Evolutionary conservation across 2,329 filamentous ascomycete species (phyloP), one percentile per base, ranked within the genome.

Genomic region (Leptographium flavum): DNA sequence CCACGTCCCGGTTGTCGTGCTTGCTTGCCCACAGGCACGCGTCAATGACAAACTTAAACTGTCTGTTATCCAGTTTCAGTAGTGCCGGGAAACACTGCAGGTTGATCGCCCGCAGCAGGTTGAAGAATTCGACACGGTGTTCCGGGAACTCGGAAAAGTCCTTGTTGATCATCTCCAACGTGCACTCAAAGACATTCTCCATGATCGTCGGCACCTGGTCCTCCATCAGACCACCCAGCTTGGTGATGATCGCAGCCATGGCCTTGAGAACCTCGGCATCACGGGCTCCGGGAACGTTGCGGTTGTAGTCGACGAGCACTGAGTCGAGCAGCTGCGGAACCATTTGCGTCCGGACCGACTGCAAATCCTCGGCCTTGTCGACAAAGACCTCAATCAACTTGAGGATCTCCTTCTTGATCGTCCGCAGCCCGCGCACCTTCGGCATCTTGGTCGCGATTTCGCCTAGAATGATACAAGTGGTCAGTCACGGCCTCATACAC

Each of bases 11-110:
- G 66, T 98, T 98, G 68, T 98, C 92, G 64, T 98, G 92, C 71
- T 98, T 98, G 70, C 90, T 95, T n/a, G 93, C 92, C 93, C 92
- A 98, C 74, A 96, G 87, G 71, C 93, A 98, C 31, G 90, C 94
- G 63, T 98, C 92, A 54, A 98, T 96, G 56, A 98, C 88, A 59
- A 96, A 94, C 68, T 98, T 98, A 78, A 98, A 98, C 60, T 95
- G 92, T 48, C 87, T 80, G 57, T 86, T 90, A 60, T 98, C 90
- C 30, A 98, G 79, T 64, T 94, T 93, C 53, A 98, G 73, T 21
- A 98, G 74, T 1, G 92, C 79, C 40, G 87, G 87, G 79, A 98
- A 98, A 65, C 92, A 98, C 62, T 94, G 87, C 40, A 96, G 69
- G 63, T 98, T 98, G 67, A 98, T 96, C 14, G 90, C 86, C 54